These are phyloP conservation scores for Lentinula raphanica DNA, from an alignment of 768 basidiomycete genomes.

Conservation along the genomic window DNA sequence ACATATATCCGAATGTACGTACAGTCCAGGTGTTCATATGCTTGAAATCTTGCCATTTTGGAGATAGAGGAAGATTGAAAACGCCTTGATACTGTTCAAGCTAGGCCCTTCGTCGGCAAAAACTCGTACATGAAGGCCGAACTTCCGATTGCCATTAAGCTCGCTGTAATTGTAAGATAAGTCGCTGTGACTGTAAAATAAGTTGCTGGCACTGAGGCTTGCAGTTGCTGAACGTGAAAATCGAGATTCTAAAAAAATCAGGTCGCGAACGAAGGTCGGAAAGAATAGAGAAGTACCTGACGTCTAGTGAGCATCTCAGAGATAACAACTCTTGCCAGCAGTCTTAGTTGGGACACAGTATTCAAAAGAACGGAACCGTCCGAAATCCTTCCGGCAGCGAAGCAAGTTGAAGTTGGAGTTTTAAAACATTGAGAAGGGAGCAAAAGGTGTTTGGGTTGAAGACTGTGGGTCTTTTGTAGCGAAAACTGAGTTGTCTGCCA, in stretches of 20 bases:
- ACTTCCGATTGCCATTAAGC: not conserved
- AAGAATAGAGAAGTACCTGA: not conserved
- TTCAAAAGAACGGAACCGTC: no score
- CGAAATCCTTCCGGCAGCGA: no score
- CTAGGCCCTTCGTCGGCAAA: not conserved
- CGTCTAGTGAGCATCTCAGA: not conserved
- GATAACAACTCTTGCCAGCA: no score
- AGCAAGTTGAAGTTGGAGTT: no score
- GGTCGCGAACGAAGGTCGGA: not conserved
- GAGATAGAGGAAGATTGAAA: not conserved
- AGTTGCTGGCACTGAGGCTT: not conserved
- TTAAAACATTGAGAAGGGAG: no score
- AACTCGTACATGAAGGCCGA: not conserved
- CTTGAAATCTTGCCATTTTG: no score
- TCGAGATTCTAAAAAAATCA: not conserved
- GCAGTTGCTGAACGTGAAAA: not conserved
- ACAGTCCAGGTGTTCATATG: not conserved
- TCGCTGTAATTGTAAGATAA: not conserved
- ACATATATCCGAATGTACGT: slow-evolving; percentile 1
- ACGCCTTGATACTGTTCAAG: not conserved
- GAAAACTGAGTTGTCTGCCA: no score
- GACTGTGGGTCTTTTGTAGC: no score
- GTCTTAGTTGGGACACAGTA: no score
- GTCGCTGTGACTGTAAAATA: not conserved
- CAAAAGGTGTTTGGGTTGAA: no score